These are phyloP conservation scores for Madurella mycetomatis DNA, from an alignment of 2,329 filamentous ascomycete species.

Conservation along the genomic window DNA sequence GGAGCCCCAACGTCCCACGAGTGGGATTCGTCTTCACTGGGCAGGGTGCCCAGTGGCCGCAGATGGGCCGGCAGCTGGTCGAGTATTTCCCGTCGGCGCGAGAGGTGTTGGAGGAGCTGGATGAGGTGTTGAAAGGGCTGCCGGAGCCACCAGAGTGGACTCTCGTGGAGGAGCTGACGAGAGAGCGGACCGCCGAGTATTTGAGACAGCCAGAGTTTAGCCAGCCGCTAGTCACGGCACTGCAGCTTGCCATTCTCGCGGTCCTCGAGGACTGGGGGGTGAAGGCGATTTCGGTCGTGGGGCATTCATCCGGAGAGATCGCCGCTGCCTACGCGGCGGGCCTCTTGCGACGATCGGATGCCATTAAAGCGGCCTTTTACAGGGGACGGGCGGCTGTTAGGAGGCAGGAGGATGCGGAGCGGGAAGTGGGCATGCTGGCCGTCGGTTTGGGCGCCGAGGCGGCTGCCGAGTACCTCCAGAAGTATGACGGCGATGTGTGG, in stretches of 20 bases:
- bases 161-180: conserved; percentile 15
- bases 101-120: conserved; percentile 12
- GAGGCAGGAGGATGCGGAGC: background rate
- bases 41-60: conserved; percentile 26
- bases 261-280: conserved; percentile 27
- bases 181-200: conserved; percentile 12
- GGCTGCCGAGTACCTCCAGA: conserved; percentile 16
- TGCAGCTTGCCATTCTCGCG: conserved; percentile 34
- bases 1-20: background rate
- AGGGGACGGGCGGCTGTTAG: conserved; percentile 26
- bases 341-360: conserved; percentile 21
- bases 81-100: conserved; percentile 8
- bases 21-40: conserved; percentile 26
- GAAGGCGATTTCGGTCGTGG: conserved; percentile 23
- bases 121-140: conserved; percentile 15
- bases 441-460: conserved; percentile 25
- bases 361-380: conserved; percentile 31
- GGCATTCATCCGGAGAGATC: conserved; percentile 33
- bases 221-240: conserved; percentile 34
- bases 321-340: conserved; percentile 30
- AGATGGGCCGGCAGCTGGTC: conserved; percentile 27
- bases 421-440: conserved; percentile 32
- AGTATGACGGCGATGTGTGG: conserved; percentile 17
- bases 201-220: conserved; percentile 27
- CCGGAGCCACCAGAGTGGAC: conserved; percentile 22